These are phyloP conservation scores for Botrytis sinoallii DNA, from an alignment of 2,329 filamentous ascomycete genomes.

Conservation along the genomic window DNA sequence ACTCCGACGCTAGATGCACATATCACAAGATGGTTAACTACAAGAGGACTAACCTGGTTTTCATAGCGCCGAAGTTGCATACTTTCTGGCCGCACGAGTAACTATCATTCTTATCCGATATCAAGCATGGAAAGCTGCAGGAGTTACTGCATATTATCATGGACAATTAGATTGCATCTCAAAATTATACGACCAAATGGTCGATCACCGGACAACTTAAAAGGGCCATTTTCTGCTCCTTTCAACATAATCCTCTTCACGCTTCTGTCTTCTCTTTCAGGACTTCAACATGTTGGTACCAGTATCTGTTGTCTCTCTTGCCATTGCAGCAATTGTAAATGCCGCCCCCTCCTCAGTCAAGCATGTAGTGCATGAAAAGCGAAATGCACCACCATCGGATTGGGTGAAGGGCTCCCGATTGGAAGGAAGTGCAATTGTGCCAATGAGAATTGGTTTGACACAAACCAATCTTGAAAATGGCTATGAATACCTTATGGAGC, in stretches of 20 bases:
- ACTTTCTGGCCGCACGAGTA: too few relatives aligned
- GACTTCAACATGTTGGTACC: slow-evolving; percentile 19
- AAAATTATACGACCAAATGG: not conserved
- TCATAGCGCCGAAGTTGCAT: too few relatives aligned
- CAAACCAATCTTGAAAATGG: slow-evolving; percentile 46
- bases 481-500: slow-evolving; percentile 43
- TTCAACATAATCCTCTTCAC: not conserved
- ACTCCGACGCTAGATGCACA: too few relatives aligned
- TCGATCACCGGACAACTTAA: not conserved
- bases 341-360: slow-evolving; percentile 20
- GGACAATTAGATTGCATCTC: not conserved
- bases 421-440: slow-evolving; percentile 34
- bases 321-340: slow-evolving; percentile 21
- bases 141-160: not conserved
- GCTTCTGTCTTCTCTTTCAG: not conserved
- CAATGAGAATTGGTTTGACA: slow-evolving; percentile 45
- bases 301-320: slow-evolving; percentile 16
- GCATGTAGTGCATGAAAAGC: slow-evolving; percentile 28
- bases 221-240: not conserved
- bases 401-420: slow-evolving; percentile 28
- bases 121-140: not conserved
- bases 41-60: too few relatives aligned
- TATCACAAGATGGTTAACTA: too few relatives aligned
- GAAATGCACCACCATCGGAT: slow-evolving; percentile 20
- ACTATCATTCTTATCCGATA: slow-evolving; percentile 8